Evolutionary conservation across 108 stramenopile genomes (phyloP).

Genomic region (Aurantiochytrium sp.): DNA sequence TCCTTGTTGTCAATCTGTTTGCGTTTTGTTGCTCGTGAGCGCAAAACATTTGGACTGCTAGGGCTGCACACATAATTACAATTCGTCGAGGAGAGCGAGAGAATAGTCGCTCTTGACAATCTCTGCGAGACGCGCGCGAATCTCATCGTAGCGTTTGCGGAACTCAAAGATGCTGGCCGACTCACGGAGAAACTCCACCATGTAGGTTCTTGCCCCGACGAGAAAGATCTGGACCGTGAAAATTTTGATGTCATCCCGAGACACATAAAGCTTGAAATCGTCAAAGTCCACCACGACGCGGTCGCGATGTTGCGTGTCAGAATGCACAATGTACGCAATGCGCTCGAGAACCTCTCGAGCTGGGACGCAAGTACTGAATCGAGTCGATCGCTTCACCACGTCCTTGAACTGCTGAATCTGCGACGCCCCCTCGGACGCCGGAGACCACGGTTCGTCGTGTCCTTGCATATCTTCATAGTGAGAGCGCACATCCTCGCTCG

Average conservation of each 20-base stretch:
- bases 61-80: background rate
- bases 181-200: slow-evolving; percentile 3
- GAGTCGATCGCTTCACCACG: background rate
- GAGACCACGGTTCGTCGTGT: background rate
- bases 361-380: background rate
- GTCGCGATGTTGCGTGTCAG: background rate
- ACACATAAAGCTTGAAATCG: background rate
- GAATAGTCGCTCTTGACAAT: slow-evolving; percentile 13
- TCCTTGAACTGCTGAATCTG: background rate
- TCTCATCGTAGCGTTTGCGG: background rate
- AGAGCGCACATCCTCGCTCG: too few relatives aligned
- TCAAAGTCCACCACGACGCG: background rate
- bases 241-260: background rate
- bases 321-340: background rate
- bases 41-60: background rate
- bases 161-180: background rate
- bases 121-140: background rate
- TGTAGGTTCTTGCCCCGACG: background rate
- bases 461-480: background rate
- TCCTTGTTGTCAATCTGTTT: background rate
- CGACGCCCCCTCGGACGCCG: background rate
- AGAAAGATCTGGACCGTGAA: background rate
- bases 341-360: background rate
- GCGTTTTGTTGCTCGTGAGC: background rate
- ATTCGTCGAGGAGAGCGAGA: background rate